Percentiles rank a stretch among this genome's conserved stretches.
These are phyloP conservation scores for Penicillium olsonii DNA, from an alignment of 2,329 filamentous ascomycete genomes.

Conservation along the genomic window DNA sequence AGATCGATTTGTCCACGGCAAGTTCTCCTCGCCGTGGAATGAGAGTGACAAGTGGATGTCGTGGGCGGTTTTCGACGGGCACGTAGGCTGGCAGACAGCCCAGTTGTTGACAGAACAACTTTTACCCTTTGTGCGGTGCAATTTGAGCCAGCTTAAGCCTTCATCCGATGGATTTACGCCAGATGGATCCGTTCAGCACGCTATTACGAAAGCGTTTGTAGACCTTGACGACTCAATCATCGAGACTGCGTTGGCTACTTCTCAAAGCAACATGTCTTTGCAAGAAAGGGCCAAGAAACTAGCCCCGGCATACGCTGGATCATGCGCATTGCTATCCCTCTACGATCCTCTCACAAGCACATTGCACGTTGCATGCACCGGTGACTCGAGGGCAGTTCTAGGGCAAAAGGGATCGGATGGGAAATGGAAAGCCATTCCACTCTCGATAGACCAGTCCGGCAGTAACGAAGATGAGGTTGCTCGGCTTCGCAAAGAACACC, in stretches of 20 bases:
- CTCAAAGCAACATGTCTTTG: constrained; percentile 20
- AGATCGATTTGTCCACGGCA: constrained; percentile 29
- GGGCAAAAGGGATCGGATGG: constrained; percentile 44
- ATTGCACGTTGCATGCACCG: constrained; percentile 65
- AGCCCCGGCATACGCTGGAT: constrained; percentile 50
- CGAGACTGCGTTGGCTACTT: constrained; percentile 18
- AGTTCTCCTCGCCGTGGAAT: constrained; percentile 24
- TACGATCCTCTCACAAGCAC: constrained; percentile 58
- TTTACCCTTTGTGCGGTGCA: constrained; percentile 21
- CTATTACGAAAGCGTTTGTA: constrained; percentile 25
- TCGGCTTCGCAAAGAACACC: constrained; percentile 60
- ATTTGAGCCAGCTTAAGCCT: constrained; percentile 15
- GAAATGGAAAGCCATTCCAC: constrained; percentile 54
- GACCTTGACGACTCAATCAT: constrained; percentile 29
- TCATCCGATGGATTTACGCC: constrained; percentile 4
- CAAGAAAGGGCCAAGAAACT: constrained; percentile 26
- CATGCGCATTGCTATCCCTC: constrained; percentile 64
- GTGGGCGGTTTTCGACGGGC: constrained; percentile 47
- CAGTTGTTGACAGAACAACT: constrained; percentile 26
- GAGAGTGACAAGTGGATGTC: constrained; percentile 30
- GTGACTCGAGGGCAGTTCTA: constrained; percentile 68
- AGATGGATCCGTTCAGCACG: constrained; percentile 20
- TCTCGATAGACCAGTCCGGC: constrained; percentile 68
- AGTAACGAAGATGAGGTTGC: constrained; percentile 61
- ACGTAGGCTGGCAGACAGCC: constrained; percentile 32